Conservation (phyloP, 2,329 filamentous ascomycete genomes). For the Aspergillus ochraceus region DNA sequence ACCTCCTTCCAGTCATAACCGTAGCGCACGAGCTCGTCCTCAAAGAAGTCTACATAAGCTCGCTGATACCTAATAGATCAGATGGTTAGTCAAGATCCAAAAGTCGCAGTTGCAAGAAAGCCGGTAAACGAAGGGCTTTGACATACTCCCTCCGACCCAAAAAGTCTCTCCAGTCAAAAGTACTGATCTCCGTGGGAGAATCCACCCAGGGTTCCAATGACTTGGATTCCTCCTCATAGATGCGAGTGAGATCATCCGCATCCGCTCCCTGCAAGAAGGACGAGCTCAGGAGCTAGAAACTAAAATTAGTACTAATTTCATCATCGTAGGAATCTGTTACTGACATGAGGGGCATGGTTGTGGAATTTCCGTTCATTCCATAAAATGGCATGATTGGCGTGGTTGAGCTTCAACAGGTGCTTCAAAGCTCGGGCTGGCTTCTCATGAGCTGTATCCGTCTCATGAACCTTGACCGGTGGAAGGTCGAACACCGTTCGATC, state of each 20-base stretch:
- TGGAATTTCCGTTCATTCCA: slow-evolving; percentile 73
- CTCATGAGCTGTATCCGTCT: slow-evolving; percentile 76
- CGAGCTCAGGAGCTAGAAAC: slow-evolving; percentile 68
- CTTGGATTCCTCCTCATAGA: slow-evolving; percentile 77
- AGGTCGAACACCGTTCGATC: slow-evolving; percentile 46
- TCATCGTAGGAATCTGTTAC: slow-evolving; percentile 16
- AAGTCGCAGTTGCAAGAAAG: not conserved
- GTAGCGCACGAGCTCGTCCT: slow-evolving; percentile 77
- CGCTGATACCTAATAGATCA: slow-evolving; percentile 67
- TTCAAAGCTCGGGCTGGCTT: slow-evolving; percentile 81
- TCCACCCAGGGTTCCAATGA: slow-evolving; percentile 76
- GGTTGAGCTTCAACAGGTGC: slow-evolving; percentile 87
- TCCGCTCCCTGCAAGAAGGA: slow-evolving; percentile 82
- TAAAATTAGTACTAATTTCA: slow-evolving; percentile 9
- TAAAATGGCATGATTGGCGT: slow-evolving; percentile 82
- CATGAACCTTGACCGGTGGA: slow-evolving; percentile 69
- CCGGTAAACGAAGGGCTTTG: not conserved
- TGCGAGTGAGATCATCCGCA: slow-evolving; percentile 68
- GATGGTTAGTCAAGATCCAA: not conserved
- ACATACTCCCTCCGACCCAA: slow-evolving; percentile 69
- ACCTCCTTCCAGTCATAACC: slow-evolving; percentile 84
- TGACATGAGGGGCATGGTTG: slow-evolving; percentile 78
- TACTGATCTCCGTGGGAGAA: slow-evolving; percentile 79
- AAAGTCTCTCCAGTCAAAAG: slow-evolving; percentile 83
- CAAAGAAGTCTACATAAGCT: slow-evolving; percentile 92